Base-by-base conservation (phyloP, 2,329 filamentous ascomycete genomes). In the Tothia fuscella region DNA sequence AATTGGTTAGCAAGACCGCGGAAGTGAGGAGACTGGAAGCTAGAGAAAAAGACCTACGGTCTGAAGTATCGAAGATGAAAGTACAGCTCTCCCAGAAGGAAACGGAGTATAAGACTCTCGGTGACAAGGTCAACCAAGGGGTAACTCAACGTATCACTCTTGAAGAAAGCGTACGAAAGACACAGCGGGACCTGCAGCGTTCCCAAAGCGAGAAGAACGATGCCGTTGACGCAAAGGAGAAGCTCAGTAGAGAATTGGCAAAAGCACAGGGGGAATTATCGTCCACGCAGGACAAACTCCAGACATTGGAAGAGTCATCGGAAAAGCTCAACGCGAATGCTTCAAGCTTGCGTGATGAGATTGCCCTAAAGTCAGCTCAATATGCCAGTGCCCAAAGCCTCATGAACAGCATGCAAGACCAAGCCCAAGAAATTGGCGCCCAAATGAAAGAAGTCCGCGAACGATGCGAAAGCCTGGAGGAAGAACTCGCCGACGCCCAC, bases 401-500 rank as follows among this genome's bases (percentile, higher is more conserved):
- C 12, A 78, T 96, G 58, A 80, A 80, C 52, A 93, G 84, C 56
- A 91, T 96, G 85, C 83, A 88, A 46, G 87, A 95, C 52, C 87
- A 96, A 64, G 82, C 81, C 1, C 75, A 82, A 2, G 91, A 98
- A 64, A 74, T 96, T 54, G 79, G 80, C 4, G 82, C 85, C 49
- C 91, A 95, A 63, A 81, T 95, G 61, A 93, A 91, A 60, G 91
- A 98, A 61, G 77, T 83, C 1, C 78, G 82, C 47, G 76, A 80
- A 38, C 80, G 86, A 49, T 82, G 80, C 29, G 88, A 95, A 54
- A 83, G 80, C 44, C 67, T 96, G 1, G 89, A 95, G 54, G 91
- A 98, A 61, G 91, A 98, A 59, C 70, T 96, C 1, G 76, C 78
- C 1, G 91, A 98, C 60, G 81, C 87, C 3, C 87, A 93, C 56